Base-by-base conservation (phyloP, 2,329 filamentous ascomycete genomes). In the Phaeosphaeriaceae sp. region DNA sequence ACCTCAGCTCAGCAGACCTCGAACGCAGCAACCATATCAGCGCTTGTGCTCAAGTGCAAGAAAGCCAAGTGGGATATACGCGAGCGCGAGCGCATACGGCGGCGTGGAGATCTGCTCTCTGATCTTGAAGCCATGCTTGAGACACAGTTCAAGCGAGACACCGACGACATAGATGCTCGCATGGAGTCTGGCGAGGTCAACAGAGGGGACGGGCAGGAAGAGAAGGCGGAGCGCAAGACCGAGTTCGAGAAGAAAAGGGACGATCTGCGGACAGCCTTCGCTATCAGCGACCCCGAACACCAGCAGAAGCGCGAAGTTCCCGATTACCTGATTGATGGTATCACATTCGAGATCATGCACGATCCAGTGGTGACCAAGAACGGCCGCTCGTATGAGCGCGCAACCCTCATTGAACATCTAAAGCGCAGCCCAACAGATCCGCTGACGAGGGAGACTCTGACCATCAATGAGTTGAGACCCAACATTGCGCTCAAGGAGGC, bases 321-420 rank as follows among this genome's bases (percentile, higher is more conserved):
- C 0, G 91, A 93, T 61, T 92, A 91, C 84, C 83, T 87, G 1
- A 84, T 94, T 45, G 91, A 94, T 72, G 89, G 90, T 58, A 92
- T 93, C 40, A 88, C 84, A 9, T 92, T 93, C 66, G 83, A 84
- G 46, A 83, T 93, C 58, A 90, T 93, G 88, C 81, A 89, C 33
- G 90, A 93, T 70, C 90, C 77, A 82, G 89, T 84, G 0, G 79
- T 83, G 1, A 94, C 91, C 1, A 93, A 91, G 70, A 93, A 90
- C 1, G 95, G 95, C 13, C 91, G 93, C 63, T 95, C 91, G 1
- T 99, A 97, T 75, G 95, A 98, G 76, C 86, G 94, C 44, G 85
- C 91, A 0, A 91, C 91, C 17, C 90, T 99, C 60, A 83, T 93
- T 71, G 92, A 96, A 77, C 93, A 97, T 73, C 83, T 99, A 24